Base-by-base conservation (phyloP, 1,284 basidiomycete species). In the Trametes versicolor region DNA sequence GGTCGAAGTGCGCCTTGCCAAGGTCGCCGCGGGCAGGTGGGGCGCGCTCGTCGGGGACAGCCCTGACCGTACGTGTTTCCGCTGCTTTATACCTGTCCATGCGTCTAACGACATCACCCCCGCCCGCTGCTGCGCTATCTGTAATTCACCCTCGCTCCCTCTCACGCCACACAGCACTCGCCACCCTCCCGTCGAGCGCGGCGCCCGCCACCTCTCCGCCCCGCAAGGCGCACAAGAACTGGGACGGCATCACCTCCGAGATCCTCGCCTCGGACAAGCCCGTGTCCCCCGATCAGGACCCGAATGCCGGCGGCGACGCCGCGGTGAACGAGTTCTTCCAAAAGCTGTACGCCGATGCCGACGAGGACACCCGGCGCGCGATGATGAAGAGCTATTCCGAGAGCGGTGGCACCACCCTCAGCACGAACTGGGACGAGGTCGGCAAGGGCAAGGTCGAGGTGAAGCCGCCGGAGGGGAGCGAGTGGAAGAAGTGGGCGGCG, bases 321-420 rank as follows among this genome's bases (percentile, higher is more conserved):
- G 85, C 91, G 12, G 84, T 94, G 67, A 94, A 94, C 75, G 69
- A 80, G 17, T 94, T 94, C 80, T 94, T 94, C 85, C 91, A 93
- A 75, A 90, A 92, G 80, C 87, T 98, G 64, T 98, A 93, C 73
- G 83, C 83, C 3, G 91, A 92, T 74, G 93, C 95, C 13, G 95
- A 97, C 74, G 93, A 95, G 0, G 93, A 98, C 73, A 95, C 95
- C 4, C 88, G 84, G 72, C 86, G 90, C 45, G 97, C 96, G 0
- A 98, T 98, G 95, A 89, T 98, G 88, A 98, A 98, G 85, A 96
- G 94, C 75, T 98, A 94, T 76, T 85, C 86, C 63, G 95, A 97
- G 81, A 95, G 92, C 70, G 94, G 94, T 8, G 95, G 96, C 3
- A 98, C 96, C 9, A 91, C 94, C 0, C 82, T 98, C 50, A 96